phyloP scores from a whole-genome alignment of 352 stramenopile species.

The Phytophthora pinifolia region DNA sequence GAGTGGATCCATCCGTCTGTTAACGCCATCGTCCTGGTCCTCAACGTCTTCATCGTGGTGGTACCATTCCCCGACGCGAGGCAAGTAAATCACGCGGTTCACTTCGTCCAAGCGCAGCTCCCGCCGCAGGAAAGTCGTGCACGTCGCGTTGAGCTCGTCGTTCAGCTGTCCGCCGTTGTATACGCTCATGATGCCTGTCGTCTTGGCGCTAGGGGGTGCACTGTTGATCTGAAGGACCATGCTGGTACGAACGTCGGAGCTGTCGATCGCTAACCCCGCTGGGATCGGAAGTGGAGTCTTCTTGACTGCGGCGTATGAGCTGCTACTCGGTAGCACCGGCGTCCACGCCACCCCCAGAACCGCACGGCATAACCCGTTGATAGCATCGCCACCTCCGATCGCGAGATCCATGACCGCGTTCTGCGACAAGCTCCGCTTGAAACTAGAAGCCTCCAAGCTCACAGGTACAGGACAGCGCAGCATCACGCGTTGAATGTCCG shows the following conservation, averaged over 20 bases:
- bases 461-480: constrained; percentile 55
- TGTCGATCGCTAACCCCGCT: constrained; percentile 30
- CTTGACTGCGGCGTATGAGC: constrained; percentile 30
- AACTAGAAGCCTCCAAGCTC: constrained; percentile 23
- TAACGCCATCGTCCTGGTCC: constrained; percentile 19
- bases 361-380: constrained; percentile 24
- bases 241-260: constrained; percentile 77
- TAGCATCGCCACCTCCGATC: constrained; percentile 25
- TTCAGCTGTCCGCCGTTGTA: constrained; percentile 66
- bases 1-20: constrained; percentile 15
- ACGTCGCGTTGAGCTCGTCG: constrained; percentile 71
- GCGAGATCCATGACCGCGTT: constrained; percentile 36
- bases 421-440: constrained; percentile 22
- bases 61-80: constrained; percentile 66
- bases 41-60: constrained; percentile 24
- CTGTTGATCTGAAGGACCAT: constrained; percentile 85
- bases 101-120: constrained; percentile 44
- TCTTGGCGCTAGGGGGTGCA: constrained; percentile 17
- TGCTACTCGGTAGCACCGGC: constrained; percentile 39
- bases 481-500: constrained; percentile 87
- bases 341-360: constrained; percentile 24
- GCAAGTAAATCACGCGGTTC: constrained; percentile 50
- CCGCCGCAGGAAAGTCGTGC: constrained; percentile 40
- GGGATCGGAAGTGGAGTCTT: constrained; percentile 33
- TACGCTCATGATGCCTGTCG: constrained; percentile 52